phyloP scores from a whole-genome alignment of 495 filamentous ascomycete species.

The Daldinia vernicosa region DNA sequence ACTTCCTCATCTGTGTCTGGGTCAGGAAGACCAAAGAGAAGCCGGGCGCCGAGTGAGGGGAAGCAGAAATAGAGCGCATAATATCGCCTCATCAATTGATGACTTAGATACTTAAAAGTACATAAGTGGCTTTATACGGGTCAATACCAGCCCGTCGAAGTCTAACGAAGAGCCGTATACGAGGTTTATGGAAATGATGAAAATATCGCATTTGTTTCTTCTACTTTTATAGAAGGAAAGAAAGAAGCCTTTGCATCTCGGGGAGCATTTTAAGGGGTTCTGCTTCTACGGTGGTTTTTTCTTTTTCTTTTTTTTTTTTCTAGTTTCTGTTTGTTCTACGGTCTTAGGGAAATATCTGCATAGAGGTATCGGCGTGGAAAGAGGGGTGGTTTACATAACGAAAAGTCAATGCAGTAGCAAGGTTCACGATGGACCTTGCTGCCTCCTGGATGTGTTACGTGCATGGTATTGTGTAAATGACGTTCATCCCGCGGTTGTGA shows the following conservation, averaged over 20 bases:
- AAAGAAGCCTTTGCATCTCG: slow-evolving; percentile 2
- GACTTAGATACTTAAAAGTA: background rate
- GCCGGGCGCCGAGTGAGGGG: slow-evolving; percentile 42
- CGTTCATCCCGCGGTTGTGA: background rate
- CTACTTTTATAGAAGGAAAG: slow-evolving; percentile 1
- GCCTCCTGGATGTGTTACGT: background rate
- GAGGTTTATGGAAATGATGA: slow-evolving; percentile 8
- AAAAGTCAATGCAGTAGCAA: slow-evolving; percentile 8
- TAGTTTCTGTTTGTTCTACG: background rate
- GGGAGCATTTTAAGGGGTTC: slow-evolving; percentile 13
- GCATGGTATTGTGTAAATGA: background rate
- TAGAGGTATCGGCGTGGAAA: background rate
- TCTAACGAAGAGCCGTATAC: background rate
- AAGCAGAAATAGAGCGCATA: slow-evolving; percentile 43
- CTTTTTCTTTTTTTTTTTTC: background rate
- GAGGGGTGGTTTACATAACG: slow-evolving; percentile 3
- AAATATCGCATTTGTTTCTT: slow-evolving; percentile 4
- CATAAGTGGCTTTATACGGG: background rate
- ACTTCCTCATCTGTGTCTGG: slow-evolving; percentile 17
- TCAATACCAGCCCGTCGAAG: background rate
- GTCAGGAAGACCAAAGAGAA: slow-evolving; percentile 34
- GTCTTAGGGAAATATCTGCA: background rate
- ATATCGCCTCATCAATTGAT: slow-evolving; percentile 25
- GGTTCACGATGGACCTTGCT: background rate
- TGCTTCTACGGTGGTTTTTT: background rate